Evolutionary conservation across 257 asterid genomes (phyloP), one percentile per base, ranked within the genome.

Genomic region (Solanum habrochaites): DNA sequence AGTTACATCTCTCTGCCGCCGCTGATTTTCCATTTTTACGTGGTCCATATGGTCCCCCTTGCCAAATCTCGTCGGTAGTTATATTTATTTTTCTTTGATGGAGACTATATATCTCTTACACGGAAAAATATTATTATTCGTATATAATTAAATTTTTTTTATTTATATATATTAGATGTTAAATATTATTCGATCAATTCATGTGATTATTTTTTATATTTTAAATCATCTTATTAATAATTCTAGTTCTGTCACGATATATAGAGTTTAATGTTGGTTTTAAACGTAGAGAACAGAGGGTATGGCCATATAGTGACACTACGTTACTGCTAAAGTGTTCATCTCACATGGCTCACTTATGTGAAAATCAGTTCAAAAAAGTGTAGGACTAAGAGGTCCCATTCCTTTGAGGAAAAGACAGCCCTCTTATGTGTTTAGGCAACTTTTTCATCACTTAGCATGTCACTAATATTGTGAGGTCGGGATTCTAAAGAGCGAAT

Each of bases 171-270:
- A 39, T 6, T 0, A 39, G 9, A 39, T 39, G 1, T 47, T 1
- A 0, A 47, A 47, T 1, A 0, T 1, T 0, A 0, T 14, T 47
- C 0, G 0, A 47, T 47, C 2, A 47, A 0, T 47, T 47, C 2
- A 3, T 47, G 7, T 47, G 3, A 0, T 14, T 47, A 47, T 1
- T 14, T 49, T 49, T 49, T 0, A 49, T 15, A 49, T 49, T 49
- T 15, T 49, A 5, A 15, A 49, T 3, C 0, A 3, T 1, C 3
- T 15, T 49, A 0, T 49, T 49, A 49, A 49, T 49, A 49, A 49
- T 49, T 0, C 0, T 47, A 49, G 8, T 18, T 42, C 58, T 20
- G 5, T 2, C 20, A 0, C 1, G 18, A 0, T 13, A 45, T 45
- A 45, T 40, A 47, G 14, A 14, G 20, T 2, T 70, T 8, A 70